Conservation (phyloP, 2,329 filamentous ascomycete species). For the Aspergillus arachidicola region DNA sequence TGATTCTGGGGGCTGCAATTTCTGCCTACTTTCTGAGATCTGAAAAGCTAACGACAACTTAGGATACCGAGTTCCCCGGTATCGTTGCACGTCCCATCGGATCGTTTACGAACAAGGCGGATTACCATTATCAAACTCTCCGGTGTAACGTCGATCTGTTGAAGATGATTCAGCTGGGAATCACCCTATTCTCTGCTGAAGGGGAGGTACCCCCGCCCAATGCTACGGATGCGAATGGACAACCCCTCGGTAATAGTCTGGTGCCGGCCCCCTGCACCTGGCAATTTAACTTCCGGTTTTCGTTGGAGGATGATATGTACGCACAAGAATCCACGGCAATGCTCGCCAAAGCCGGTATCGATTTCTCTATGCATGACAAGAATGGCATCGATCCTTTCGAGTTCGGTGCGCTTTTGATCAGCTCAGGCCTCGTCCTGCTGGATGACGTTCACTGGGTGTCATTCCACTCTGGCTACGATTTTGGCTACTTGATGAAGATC, state of each 20-base stretch:
- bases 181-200: constrained; percentile 88
- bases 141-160: constrained; percentile 96
- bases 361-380: constrained; percentile 80
- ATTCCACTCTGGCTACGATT: constrained; percentile 97
- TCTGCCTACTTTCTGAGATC: not conserved
- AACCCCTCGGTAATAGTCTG: constrained; percentile 55
- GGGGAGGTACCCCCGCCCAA: constrained; percentile 81
- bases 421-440: constrained; percentile 85
- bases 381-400: constrained; percentile 88
- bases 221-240: constrained; percentile 55
- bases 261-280: constrained; percentile 80
- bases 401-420: constrained; percentile 87
- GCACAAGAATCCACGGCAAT: constrained; percentile 93
- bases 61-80: constrained; percentile 99
- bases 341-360: constrained; percentile 86
- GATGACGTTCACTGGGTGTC: constrained; percentile 94
- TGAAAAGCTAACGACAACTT: constrained; percentile 10
- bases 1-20: not conserved
- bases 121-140: constrained; percentile 98
- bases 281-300: constrained; percentile 99
- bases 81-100: constrained; percentile 96
- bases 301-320: constrained; percentile 94
- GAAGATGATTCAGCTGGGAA: constrained; percentile 95
- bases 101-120: constrained; percentile 88
- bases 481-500: constrained; percentile 94